Conservation (phyloP, 2,329 filamentous ascomycete species). For the Ceratocystis variospora region DNA sequence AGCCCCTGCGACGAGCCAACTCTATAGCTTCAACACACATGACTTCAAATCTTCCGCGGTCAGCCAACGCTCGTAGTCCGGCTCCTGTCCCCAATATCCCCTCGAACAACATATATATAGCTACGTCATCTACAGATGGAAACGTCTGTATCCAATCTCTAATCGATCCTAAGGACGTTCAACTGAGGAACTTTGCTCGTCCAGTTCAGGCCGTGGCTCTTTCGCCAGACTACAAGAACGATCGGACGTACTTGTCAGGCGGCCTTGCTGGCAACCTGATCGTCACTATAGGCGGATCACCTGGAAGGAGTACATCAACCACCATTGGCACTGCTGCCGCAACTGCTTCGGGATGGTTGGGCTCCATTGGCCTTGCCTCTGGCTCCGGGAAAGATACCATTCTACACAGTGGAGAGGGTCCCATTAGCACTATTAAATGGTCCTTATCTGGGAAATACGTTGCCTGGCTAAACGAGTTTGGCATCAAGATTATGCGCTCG, state of each 20-base stretch:
- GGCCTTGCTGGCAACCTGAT: slow-evolving; percentile 79
- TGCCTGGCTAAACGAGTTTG: slow-evolving; percentile 90
- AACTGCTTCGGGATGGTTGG: slow-evolving; percentile 79
- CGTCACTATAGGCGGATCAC: slow-evolving; percentile 65
- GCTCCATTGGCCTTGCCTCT: slow-evolving; percentile 65
- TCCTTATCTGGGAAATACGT: slow-evolving; percentile 85
- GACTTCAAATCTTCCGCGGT: slow-evolving; percentile 31
- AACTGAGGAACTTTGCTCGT: slow-evolving; percentile 81
- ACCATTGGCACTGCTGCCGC: slow-evolving; percentile 73
- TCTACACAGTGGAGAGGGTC: slow-evolving; percentile 81
- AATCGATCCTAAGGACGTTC: slow-evolving; percentile 76
- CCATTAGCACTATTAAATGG: slow-evolving; percentile 87
- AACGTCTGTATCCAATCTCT: slow-evolving; percentile 87
- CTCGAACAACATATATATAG: slow-evolving; percentile 85
- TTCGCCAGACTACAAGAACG: slow-evolving; percentile 88
- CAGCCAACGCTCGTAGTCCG: slow-evolving; percentile 37
- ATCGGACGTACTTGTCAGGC: slow-evolving; percentile 79
- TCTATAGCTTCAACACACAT: slow-evolving; percentile 27
- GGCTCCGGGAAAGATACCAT: slow-evolving; percentile 65
- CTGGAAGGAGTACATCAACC: slow-evolving; percentile 74
- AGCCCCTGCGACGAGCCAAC: slow-evolving; percentile 24
- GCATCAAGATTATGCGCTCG: slow-evolving; percentile 94
- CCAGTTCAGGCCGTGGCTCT: slow-evolving; percentile 84
- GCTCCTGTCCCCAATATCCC: slow-evolving; percentile 55
- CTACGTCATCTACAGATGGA: slow-evolving; percentile 86